These are phyloP conservation scores for Boletus rufocinnamomeus DNA, from an alignment of 768 basidiomycete genomes.

Conservation along the genomic window DNA sequence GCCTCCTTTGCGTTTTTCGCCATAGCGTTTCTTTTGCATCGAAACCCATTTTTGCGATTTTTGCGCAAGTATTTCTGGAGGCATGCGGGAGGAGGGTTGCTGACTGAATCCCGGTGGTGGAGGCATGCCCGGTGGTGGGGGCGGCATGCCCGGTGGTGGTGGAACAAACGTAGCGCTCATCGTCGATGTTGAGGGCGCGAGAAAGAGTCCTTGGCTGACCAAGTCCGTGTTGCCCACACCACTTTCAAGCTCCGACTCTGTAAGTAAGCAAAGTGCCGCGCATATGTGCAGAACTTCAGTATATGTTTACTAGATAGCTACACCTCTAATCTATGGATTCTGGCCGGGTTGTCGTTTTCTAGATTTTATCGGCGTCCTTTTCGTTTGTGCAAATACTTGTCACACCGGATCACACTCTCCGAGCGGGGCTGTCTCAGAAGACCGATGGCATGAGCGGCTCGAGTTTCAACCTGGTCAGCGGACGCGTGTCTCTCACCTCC, in stretches of 20 bases:
- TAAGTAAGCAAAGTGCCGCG: too few species aligned
- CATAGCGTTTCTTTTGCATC: conserved; percentile 91
- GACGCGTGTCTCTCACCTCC: too few species aligned
- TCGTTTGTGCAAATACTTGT: not conserved
- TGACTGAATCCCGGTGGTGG: conserved; percentile 36
- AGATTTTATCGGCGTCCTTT: not conserved
- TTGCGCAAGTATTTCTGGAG: conserved; percentile 74
- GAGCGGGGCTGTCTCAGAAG: too few species aligned
- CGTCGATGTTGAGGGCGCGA: conserved; percentile 33
- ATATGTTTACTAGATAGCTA: not conserved
- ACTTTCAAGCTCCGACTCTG: conserved; percentile 26
- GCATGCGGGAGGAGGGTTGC: conserved; percentile 45
- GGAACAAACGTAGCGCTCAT: conserved; percentile 36
- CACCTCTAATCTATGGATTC: not conserved
- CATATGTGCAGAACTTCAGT: not conserved
- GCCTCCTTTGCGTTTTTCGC: conserved; percentile 86
- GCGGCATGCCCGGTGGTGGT: conserved; percentile 46
- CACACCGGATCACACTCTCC: not conserved
- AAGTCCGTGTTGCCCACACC: conserved; percentile 6
- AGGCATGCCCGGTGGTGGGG: conserved; percentile 44
- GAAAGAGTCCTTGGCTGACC: conserved; percentile 28
- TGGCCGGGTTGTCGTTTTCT: not conserved
- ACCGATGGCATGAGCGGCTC: too few species aligned
- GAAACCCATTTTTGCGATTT: conserved; percentile 97
- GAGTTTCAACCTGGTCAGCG: too few species aligned